Evolutionary conservation across 2,329 filamentous ascomycete species (phyloP).

Genomic region (Xylariaceae sp.): DNA sequence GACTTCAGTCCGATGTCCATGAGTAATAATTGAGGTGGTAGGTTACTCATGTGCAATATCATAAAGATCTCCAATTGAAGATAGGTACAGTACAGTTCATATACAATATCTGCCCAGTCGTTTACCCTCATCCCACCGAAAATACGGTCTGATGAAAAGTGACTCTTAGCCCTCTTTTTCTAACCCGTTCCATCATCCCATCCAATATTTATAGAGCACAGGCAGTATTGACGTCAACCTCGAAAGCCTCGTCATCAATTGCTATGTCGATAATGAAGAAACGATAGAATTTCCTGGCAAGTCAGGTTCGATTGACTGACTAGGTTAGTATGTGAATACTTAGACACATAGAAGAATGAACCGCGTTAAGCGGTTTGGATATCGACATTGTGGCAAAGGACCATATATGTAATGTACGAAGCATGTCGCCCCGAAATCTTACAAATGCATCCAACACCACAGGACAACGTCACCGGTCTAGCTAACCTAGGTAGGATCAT

Average conservation of each 20-base stretch:
- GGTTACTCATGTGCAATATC: neutral
- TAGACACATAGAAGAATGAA: neutral
- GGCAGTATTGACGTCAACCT: no score
- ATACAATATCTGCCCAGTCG: neutral
- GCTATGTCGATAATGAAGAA: no score
- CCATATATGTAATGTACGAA: neutral
- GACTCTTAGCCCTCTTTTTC: neutral
- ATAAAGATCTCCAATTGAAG: no score
- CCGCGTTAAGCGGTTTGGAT: slow-evolving; percentile 20
- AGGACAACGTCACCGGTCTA: neutral
- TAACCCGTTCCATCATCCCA: no score
- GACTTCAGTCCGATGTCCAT: neutral
- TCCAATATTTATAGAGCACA: no score
- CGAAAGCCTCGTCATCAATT: no score
- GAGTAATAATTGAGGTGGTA: neutral
- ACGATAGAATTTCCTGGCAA: neutral
- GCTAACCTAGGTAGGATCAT: no score
- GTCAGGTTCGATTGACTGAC: neutral
- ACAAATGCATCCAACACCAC: neutral
- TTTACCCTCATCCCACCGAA: neutral
- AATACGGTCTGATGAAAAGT: neutral
- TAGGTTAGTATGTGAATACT: neutral
- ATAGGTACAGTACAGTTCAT: neutral
- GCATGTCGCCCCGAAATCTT: neutral
- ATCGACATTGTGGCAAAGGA: slow-evolving; percentile 19